Evolutionary conservation across 2,329 filamentous ascomycete genomes (phyloP).

Genomic region (Trichoderma gracile): DNA sequence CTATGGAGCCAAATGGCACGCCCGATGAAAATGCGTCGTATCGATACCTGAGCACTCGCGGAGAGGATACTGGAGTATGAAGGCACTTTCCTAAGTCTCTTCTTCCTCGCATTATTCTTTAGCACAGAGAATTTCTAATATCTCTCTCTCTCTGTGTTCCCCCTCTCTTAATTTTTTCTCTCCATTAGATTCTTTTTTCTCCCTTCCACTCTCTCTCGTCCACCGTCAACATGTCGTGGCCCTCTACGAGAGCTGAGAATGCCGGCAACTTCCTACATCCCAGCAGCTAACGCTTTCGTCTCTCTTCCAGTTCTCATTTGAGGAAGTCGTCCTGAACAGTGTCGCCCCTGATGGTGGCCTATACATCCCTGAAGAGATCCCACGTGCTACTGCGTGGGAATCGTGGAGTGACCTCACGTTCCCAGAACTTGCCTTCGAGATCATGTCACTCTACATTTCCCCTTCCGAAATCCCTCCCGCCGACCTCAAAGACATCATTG

Average conservation of each 20-base stretch:
- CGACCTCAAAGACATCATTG: constrained; percentile 81
- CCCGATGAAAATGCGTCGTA: constrained; percentile 42
- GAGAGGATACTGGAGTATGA: constrained; percentile 52
- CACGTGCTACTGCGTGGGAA: constrained; percentile 39
- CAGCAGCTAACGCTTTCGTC: constrained; percentile 10
- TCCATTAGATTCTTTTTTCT: neutral
- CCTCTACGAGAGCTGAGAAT: neutral
- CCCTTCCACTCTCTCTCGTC: neutral
- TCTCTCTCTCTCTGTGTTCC: too few species aligned
- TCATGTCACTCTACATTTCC: constrained; percentile 88
- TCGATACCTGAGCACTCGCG: constrained; percentile 53
- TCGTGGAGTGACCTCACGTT: constrained; percentile 79
- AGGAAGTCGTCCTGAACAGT: constrained; percentile 86
- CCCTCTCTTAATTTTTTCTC: too few species aligned
- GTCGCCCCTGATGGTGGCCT: constrained; percentile 84
- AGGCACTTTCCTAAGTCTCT: constrained; percentile 17
- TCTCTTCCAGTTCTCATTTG: constrained; percentile 73
- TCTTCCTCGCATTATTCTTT: neutral
- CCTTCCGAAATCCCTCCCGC: constrained; percentile 74
- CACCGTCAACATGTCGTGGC: neutral
- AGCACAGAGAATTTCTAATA: neutral
- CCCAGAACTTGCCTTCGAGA: constrained; percentile 76
- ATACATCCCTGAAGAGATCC: constrained; percentile 84
- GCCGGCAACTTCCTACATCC: neutral
- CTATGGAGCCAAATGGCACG: constrained; percentile 47